Conservation (phyloP, 179 eudicot genomes). For the Gypsophila paniculata region DNA sequence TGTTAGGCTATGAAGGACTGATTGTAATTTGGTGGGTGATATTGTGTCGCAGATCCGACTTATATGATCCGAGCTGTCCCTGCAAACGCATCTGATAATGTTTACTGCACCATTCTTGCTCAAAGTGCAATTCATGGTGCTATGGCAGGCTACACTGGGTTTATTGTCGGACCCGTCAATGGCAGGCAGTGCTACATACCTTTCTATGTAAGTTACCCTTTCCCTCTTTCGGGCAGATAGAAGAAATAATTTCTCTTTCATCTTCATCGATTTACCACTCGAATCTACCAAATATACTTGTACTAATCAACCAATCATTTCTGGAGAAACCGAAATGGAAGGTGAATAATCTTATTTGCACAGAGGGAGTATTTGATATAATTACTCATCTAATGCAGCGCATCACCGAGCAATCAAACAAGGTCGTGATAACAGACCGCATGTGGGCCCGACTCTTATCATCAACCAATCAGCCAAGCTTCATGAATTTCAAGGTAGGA, state of each 20-base stretch:
- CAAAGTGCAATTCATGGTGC: constrained; percentile 89
- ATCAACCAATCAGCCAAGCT: constrained; percentile 81
- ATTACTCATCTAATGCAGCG: constrained; percentile 38
- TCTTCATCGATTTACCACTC: no score
- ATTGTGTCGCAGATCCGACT: constrained; percentile 57
- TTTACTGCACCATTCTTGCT: constrained; percentile 75
- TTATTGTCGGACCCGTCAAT: constrained; percentile 66
- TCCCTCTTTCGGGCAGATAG: no score
- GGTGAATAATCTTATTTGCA: no score
- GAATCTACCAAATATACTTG: no score
- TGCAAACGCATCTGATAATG: constrained; percentile 78
- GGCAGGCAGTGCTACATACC: constrained; percentile 80
- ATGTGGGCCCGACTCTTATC: constrained; percentile 92
- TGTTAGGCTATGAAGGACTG: not conserved
- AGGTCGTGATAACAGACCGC: constrained; percentile 75
- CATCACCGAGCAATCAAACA: constrained; percentile 54
- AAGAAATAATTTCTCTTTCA: no score
- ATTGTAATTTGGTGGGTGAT: constrained; percentile 5
- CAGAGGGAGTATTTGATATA: not conserved
- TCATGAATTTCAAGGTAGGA: constrained; percentile 29
- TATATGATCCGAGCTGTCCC: constrained; percentile 89
- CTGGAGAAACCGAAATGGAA: no score
- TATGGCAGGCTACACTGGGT: constrained; percentile 90
- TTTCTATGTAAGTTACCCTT: constrained; percentile 72
- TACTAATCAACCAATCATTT: no score